phyloP scores from a whole-genome alignment of 1,139 yeast genomes.

The Scheffersomyces segobiensis region DNA sequence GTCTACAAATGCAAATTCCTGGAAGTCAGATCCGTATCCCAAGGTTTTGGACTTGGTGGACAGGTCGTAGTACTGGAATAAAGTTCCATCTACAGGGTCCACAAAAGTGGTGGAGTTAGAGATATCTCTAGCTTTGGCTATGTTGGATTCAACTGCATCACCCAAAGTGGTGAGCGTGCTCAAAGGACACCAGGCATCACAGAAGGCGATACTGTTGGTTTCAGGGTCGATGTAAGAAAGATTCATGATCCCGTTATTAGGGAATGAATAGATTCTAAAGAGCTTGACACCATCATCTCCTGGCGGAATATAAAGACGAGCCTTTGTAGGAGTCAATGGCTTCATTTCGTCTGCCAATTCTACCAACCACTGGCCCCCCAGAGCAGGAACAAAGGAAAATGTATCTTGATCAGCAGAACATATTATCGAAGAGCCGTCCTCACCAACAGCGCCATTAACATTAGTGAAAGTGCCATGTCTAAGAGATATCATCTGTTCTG shows the following conservation, averaged over 20 bases:
- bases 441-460: conserved; percentile 43
- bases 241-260: conserved; percentile 90
- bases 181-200: conserved; percentile 91
- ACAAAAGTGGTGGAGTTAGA: conserved; percentile 27
- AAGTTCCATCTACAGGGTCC: conserved; percentile 38
- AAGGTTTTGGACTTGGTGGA: conserved; percentile 42
- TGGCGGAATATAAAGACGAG: conserved; percentile 67
- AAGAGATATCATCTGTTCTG: conserved; percentile 70
- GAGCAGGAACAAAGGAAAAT: conserved; percentile 42
- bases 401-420: conserved; percentile 56
- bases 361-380: conserved; percentile 71
- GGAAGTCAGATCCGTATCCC: conserved; percentile 55
- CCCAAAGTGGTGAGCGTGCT: conserved; percentile 30
- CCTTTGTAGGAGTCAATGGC: conserved; percentile 66
- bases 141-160: conserved; percentile 22
- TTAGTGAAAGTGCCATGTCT: conserved; percentile 60
- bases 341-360: conserved; percentile 54
- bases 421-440: conserved; percentile 42
- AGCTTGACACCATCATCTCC: conserved; percentile 55
- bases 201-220: conserved; percentile 53
- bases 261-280: conserved; percentile 75
- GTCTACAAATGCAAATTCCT: conserved; percentile 82
- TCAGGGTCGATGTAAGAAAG: conserved; percentile 78
- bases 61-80: conserved; percentile 39
- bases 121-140: conserved; percentile 17